Conservation (phyloP, 176 grass and related monocot species). For the Metroxylon sagu region DNA sequence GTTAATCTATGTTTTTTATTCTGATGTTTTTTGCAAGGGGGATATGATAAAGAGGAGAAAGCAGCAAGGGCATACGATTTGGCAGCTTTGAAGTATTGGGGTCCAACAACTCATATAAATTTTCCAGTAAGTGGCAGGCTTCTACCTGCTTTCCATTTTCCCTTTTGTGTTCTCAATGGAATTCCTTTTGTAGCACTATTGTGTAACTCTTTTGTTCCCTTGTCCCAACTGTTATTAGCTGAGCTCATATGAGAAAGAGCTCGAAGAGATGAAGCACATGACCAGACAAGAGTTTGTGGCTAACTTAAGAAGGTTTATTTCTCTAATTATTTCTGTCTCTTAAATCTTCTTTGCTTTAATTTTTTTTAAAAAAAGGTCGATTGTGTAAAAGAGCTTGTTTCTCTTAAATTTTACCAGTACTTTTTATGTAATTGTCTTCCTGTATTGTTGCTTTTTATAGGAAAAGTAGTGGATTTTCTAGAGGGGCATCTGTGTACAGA, state of each 20-base stretch:
- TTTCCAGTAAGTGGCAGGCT: slow-evolving; percentile 40
- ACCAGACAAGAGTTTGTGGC: slow-evolving; percentile 83
- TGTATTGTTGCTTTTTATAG: slow-evolving; percentile 21
- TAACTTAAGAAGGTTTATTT: slow-evolving; percentile 63
- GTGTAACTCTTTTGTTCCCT: neutral
- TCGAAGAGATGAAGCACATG: slow-evolving; percentile 88
- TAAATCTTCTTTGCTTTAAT: too few relatives aligned
- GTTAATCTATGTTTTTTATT: slow-evolving; percentile 5
- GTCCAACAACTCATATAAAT: slow-evolving; percentile 75
- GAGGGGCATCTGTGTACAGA: slow-evolving; percentile 92
- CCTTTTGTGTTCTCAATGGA: too few relatives aligned
- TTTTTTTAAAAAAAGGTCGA: too few relatives aligned
- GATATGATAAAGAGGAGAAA: slow-evolving; percentile 91
- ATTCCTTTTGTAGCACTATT: too few relatives aligned
- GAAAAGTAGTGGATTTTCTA: slow-evolving; percentile 96
- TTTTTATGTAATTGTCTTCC: slow-evolving; percentile 6
- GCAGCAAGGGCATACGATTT: slow-evolving; percentile 86
- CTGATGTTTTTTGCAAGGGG: slow-evolving; percentile 36
- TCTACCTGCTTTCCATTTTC: neutral
- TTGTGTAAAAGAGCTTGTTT: too few relatives aligned
- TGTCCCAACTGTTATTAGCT: slow-evolving; percentile 14
- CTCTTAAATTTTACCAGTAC: slow-evolving; percentile 11
- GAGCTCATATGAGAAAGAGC: slow-evolving; percentile 62
- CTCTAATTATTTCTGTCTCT: too few relatives aligned
- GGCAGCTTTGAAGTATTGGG: slow-evolving; percentile 95